These are phyloP conservation scores for Neostapfia colusana DNA, from an alignment of 176 grass and related monocot genomes.

Conservation along the genomic window DNA sequence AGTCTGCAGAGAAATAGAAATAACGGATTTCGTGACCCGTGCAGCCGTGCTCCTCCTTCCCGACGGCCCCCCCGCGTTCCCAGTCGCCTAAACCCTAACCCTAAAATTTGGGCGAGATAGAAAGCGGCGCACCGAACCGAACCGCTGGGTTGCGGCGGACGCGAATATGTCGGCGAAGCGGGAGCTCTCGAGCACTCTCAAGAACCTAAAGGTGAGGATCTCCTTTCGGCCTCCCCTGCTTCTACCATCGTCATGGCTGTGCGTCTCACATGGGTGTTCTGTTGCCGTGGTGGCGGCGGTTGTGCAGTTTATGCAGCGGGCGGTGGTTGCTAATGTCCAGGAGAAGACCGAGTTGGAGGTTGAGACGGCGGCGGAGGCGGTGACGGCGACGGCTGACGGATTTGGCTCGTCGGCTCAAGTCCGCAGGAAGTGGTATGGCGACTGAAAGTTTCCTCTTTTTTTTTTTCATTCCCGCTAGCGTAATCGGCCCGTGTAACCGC, in stretches of 20 bases:
- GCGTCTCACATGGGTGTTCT: slow-evolving; percentile 3
- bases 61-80: neutral
- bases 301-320: slow-evolving; percentile 89
- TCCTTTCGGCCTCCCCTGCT: neutral
- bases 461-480: neutral
- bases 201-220: slow-evolving; percentile 65
- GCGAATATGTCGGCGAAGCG: slow-evolving; percentile 67
- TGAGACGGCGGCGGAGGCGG: slow-evolving; percentile 1
- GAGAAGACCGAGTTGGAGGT: slow-evolving; percentile 48
- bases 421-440: slow-evolving; percentile 48
- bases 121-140: neutral
- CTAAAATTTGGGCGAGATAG: slow-evolving; percentile 4
- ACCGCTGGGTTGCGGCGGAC: neutral
- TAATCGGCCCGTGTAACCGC: neutral
- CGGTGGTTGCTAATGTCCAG: slow-evolving; percentile 44
- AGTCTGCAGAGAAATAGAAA: no score
- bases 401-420: slow-evolving; percentile 25
- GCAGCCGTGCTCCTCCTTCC: neutral
- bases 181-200: slow-evolving; percentile 86
- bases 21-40: neutral
- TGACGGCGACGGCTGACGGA: neutral
- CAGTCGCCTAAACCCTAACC: slow-evolving; percentile 38
- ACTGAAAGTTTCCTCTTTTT: neutral
- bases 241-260: slow-evolving; percentile 1
- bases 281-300: neutral